Evolutionary conservation across 306 rosid species (phyloP).

Genomic region (Citrullus mucosospermus): DNA sequence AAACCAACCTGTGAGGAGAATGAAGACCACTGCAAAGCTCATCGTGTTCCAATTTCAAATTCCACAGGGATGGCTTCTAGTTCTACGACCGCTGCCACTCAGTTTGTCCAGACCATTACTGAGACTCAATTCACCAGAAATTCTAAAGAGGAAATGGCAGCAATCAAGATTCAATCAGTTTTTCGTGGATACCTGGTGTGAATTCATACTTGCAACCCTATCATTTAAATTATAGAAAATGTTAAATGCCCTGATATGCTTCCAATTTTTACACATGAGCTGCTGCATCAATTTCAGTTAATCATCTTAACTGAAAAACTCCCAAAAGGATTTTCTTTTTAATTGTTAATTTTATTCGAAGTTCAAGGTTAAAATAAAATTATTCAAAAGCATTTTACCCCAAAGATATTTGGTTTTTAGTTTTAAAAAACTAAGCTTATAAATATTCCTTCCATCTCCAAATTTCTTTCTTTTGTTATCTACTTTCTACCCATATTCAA

Average conservation of each 20-base stretch:
- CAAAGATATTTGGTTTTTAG: too few species aligned
- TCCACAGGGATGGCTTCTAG: neutral
- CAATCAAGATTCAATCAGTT: constrained; percentile 80
- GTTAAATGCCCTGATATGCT: neutral
- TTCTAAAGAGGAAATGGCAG: constrained; percentile 63
- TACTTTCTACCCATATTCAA: too few species aligned
- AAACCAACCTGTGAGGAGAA: constrained; percentile 33
- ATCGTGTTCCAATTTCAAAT: constrained; percentile 27
- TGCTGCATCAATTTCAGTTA: neutral
- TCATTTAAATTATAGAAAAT: neutral
- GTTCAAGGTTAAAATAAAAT: too few species aligned
- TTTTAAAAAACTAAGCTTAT: too few species aligned
- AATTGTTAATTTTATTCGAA: too few species aligned
- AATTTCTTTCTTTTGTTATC: too few species aligned
- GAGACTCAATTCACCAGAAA: constrained; percentile 40
- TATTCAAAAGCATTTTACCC: too few species aligned
- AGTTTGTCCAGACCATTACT: constrained; percentile 14
- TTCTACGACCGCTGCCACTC: neutral
- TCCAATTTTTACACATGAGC: neutral
- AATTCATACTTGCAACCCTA: neutral
- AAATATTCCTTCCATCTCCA: too few species aligned
- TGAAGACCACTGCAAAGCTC: constrained; percentile 26
- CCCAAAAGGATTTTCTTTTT: too few species aligned
- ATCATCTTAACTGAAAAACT: neutral
- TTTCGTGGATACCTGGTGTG: constrained; percentile 88